Evolutionary conservation across 2,329 filamentous ascomycete genomes (phyloP).

Genomic region (Colletotrichum brevisporum): DNA sequence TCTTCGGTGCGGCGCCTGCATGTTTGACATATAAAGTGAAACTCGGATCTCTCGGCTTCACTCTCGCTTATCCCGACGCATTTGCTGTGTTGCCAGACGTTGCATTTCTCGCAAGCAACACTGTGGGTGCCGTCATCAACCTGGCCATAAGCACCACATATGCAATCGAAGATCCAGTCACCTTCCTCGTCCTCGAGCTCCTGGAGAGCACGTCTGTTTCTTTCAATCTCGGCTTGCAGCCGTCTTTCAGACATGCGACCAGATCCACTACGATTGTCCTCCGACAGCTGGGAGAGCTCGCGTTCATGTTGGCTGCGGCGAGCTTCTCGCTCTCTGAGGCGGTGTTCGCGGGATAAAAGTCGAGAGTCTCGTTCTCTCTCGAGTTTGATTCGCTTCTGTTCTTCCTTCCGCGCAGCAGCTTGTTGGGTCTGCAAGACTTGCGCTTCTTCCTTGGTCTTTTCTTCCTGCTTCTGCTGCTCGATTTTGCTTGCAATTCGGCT

Average conservation of each 20-base stretch:
- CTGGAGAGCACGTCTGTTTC: conserved; percentile 81
- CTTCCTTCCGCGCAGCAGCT: conserved; percentile 75
- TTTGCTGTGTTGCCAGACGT: conserved; percentile 96
- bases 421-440: conserved; percentile 76
- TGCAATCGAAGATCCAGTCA: conserved; percentile 95
- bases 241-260: conserved; percentile 82
- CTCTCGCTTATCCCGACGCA: conserved; percentile 85
- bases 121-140: conserved; percentile 96
- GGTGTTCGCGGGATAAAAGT: conserved; percentile 86
- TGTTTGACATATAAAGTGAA: conserved; percentile 86
- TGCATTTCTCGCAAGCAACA: conserved; percentile 93
- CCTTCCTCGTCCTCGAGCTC: conserved; percentile 78
- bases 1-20: conserved; percentile 80
- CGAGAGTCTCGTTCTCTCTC: conserved; percentile 84
- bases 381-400: conserved; percentile 69
- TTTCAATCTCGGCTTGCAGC: conserved; percentile 86
- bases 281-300: conserved; percentile 83
- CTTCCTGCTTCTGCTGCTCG: conserved; percentile 82
- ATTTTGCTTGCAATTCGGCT: conserved; percentile 87
- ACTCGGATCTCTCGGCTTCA: conserved; percentile 87
- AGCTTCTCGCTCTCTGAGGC: conserved; percentile 86
- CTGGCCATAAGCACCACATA: conserved; percentile 90
- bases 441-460: conserved; percentile 79
- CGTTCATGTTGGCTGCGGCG: conserved; percentile 88
- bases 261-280: conserved; percentile 76